Evolutionary conservation across 768 basidiomycete genomes (phyloP).

Genomic region (Boletus edulis): DNA sequence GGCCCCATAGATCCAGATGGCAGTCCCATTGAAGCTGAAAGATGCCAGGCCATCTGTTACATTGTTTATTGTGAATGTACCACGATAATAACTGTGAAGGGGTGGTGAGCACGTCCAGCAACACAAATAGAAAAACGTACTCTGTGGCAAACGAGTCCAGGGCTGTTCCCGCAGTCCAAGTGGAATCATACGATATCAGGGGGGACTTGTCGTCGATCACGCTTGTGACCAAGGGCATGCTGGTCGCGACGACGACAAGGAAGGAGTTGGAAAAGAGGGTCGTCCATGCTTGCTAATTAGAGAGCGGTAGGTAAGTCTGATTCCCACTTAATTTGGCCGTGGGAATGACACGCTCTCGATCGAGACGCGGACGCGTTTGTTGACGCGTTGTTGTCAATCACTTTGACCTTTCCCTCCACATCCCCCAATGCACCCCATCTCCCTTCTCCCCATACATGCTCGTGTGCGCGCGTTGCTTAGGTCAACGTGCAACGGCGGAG

Average conservation of each 20-base stretch:
- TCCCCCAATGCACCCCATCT: slow-evolving; percentile 53
- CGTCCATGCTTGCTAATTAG: too few relatives aligned
- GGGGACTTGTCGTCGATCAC: slow-evolving; percentile 34
- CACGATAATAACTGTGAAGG: slow-evolving; percentile 35
- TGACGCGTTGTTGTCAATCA: slow-evolving; percentile 34
- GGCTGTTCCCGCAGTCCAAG: slow-evolving; percentile 22
- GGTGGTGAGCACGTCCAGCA: background rate
- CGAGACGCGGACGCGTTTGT: slow-evolving; percentile 18
- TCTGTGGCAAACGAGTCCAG: background rate
- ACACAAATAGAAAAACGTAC: slow-evolving; percentile 6
- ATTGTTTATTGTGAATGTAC: slow-evolving; percentile 41
- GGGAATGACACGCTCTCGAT: slow-evolving; percentile 17
- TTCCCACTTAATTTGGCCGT: background rate
- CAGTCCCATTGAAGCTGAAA: slow-evolving; percentile 49
- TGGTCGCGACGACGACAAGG: too few relatives aligned
- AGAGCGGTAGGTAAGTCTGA: too few relatives aligned
- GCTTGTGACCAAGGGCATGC: slow-evolving; percentile 25
- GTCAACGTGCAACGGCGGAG: slow-evolving; percentile 56
- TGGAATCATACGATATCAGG: slow-evolving; percentile 25
- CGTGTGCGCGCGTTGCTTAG: slow-evolving; percentile 72
- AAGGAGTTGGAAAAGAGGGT: too few relatives aligned
- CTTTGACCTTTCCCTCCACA: slow-evolving; percentile 51
- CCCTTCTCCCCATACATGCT: slow-evolving; percentile 47
- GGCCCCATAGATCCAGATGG: slow-evolving; percentile 48
- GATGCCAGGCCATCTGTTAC: slow-evolving; percentile 32